Conservation (phyloP, 768 basidiomycete genomes). For the Chalciporus piperatus region DNA sequence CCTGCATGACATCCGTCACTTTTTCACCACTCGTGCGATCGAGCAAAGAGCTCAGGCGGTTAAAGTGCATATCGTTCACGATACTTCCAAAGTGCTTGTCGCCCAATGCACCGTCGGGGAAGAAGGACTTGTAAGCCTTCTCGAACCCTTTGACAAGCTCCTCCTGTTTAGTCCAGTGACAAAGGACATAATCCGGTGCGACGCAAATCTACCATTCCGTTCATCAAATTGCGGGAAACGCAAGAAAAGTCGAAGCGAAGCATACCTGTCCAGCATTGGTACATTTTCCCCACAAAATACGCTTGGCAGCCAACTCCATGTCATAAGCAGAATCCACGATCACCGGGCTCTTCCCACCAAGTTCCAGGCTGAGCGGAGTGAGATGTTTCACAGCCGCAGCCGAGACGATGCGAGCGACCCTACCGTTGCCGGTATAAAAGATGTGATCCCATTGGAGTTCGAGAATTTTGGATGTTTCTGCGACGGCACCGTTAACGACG, state of each 20-base stretch:
- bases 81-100: conserved; percentile 48
- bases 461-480: conserved; percentile 36
- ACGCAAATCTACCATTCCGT: conserved; percentile 34
- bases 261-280: conserved; percentile 62
- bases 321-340: conserved; percentile 42
- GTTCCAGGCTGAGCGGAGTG: conserved; percentile 34
- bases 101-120: conserved; percentile 48
- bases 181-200: conserved; percentile 45
- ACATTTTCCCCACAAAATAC: conserved; percentile 66
- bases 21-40: conserved; percentile 53
- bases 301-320: conserved; percentile 53
- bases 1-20: conserved; percentile 47
- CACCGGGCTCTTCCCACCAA: conserved; percentile 44
- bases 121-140: conserved; percentile 46
- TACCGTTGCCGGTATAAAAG: conserved; percentile 38
- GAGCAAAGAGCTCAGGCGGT: conserved; percentile 51
- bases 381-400: conserved; percentile 28
- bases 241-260: not conserved
- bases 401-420: conserved; percentile 23
- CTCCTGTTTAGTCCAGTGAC: conserved; percentile 41
- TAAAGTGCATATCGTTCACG: conserved; percentile 51
- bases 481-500: conserved; percentile 49
- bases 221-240: not conserved
- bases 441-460: conserved; percentile 34
- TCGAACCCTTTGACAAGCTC: conserved; percentile 45